Percentiles rank a stretch among this genome's conserved stretches.
Evolutionary conservation across 2,329 filamentous ascomycete genomes (phyloP).

Genomic region (Seiridium cupressi): DNA sequence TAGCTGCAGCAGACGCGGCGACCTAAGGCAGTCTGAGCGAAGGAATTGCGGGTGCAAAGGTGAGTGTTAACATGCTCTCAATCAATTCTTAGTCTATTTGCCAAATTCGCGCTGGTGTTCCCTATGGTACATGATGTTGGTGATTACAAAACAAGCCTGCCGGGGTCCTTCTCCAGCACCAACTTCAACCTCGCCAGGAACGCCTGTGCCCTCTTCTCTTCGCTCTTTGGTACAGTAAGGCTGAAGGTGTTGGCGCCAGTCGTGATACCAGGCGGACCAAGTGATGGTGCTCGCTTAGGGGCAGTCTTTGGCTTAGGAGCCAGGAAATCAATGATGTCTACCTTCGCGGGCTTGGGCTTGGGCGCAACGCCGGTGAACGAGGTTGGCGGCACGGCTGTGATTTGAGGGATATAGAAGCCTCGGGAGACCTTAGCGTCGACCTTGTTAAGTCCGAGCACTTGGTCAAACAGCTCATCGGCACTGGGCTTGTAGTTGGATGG

Average conservation of each 20-base stretch:
- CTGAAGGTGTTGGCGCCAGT: conserved; percentile 75
- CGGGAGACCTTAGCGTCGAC: not conserved
- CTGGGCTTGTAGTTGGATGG: conserved; percentile 64
- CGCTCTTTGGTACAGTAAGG: conserved; percentile 72
- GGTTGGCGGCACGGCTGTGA: conserved; percentile 56
- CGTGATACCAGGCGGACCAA: conserved; percentile 41
- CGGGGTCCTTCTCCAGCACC: conserved; percentile 78
- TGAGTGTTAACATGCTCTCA: not conserved
- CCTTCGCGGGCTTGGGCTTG: conserved; percentile 41
- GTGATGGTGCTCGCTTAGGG: conserved; percentile 26
- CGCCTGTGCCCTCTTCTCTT: conserved; percentile 76
- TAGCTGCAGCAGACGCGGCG: too few species aligned
- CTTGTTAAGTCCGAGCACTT: conserved; percentile 69
- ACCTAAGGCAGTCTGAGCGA: too few species aligned
- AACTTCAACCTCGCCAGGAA: conserved; percentile 87
- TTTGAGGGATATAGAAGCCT: conserved; percentile 63
- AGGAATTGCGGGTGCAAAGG: too few species aligned
- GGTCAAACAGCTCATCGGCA: conserved; percentile 82
- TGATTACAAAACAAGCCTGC: conserved; percentile 62
- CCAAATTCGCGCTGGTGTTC: not conserved
- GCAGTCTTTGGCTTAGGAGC: conserved; percentile 37
- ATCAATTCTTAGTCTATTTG: conserved; percentile 1
- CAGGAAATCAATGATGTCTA: conserved; percentile 84
- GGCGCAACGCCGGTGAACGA: conserved; percentile 30
- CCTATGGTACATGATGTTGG: not conserved